Percentiles rank a stretch among this genome's conserved stretches.
Evolutionary conservation across 1,284 basidiomycete species (phyloP).

Genomic region (Pyrrhoderma lamaoense): DNA sequence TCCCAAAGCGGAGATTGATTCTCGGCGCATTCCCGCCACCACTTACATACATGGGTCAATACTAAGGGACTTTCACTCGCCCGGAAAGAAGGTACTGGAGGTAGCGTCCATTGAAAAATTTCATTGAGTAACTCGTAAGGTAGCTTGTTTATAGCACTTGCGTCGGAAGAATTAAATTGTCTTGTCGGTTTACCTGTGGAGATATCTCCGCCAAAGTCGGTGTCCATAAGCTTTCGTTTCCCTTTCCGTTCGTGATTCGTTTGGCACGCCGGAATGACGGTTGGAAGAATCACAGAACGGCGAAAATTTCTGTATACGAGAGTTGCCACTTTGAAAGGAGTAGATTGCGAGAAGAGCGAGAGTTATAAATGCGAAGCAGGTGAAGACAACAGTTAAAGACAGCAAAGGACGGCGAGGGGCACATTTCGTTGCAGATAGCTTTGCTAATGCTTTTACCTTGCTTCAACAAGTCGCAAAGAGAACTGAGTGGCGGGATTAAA

Average conservation of each 20-base stretch:
- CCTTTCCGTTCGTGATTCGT: slow-evolving; percentile 4
- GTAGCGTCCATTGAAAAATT: slow-evolving; percentile 14
- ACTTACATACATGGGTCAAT: slow-evolving; percentile 15
- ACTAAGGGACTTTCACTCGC: slow-evolving; percentile 11
- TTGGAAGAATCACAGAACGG: slow-evolving; percentile 8
- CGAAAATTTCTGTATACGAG: slow-evolving; percentile 1
- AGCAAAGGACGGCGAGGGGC: no score
- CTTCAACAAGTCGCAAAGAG: no score
- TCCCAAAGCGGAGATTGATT: slow-evolving; percentile 15
- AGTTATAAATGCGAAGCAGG: not conserved
- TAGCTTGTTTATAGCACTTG: slow-evolving; percentile 11
- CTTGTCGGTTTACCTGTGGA: not conserved
- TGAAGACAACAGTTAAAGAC: not conserved
- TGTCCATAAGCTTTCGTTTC: slow-evolving; percentile 16
- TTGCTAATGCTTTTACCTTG: no score
- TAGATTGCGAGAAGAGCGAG: not conserved
- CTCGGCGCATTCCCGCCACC: slow-evolving; percentile 17
- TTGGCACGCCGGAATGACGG: slow-evolving; percentile 2
- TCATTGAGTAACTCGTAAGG: slow-evolving; percentile 15
- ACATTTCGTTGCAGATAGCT: no score
- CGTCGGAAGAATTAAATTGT: not conserved
- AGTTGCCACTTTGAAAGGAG: slow-evolving; percentile 11
- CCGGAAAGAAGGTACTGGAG: slow-evolving; percentile 15
- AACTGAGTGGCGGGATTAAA: no score
- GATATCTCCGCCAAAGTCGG: slow-evolving; percentile 4